phyloP scores from a whole-genome alignment of 1,284 basidiomycete species.

The Papiliotrema terrestris region DNA sequence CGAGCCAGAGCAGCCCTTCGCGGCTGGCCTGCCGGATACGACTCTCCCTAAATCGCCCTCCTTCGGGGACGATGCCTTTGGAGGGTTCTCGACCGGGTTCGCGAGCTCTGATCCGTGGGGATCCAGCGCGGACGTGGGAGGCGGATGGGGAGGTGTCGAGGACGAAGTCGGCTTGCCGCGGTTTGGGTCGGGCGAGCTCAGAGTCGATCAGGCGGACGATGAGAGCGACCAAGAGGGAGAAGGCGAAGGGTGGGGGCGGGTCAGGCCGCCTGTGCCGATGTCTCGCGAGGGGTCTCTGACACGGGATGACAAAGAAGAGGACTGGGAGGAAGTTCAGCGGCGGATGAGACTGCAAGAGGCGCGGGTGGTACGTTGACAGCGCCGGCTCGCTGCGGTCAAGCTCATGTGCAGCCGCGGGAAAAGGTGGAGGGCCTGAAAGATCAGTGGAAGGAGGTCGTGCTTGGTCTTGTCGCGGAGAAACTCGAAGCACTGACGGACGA shows the following conservation, averaged over 20 bases:
- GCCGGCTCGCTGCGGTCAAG: background rate
- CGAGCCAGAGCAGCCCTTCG: conserved; percentile 3
- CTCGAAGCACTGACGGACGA: conserved; percentile 21
- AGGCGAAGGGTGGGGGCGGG: conserved; percentile 27
- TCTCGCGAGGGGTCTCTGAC: background rate
- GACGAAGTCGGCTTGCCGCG: background rate
- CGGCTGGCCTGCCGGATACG: background rate
- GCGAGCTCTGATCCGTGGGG: conserved; percentile 25
- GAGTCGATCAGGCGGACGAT: background rate
- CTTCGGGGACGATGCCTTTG: conserved; percentile 30
- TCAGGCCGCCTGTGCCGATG: background rate
- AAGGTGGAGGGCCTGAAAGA: conserved; percentile 30
- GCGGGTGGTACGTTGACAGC: conserved; percentile 26
- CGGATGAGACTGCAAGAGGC: conserved; percentile 28
- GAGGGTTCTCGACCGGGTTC: conserved; percentile 24
- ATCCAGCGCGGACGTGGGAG: conserved; percentile 13
- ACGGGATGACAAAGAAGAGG: conserved; percentile 11
- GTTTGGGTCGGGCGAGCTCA: background rate
- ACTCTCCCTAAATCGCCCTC: conserved; percentile 24
- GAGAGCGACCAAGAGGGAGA: conserved; percentile 15
- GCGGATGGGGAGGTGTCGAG: conserved; percentile 23
- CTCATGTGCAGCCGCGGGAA: conserved; percentile 30
- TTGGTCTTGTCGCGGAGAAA: conserved; percentile 18
- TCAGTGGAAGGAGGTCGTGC: conserved; percentile 39
- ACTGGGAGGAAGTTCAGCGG: conserved; percentile 43